Conservation (phyloP, 2,329 filamentous ascomycete genomes). For the Macrophomina tecta region DNA sequence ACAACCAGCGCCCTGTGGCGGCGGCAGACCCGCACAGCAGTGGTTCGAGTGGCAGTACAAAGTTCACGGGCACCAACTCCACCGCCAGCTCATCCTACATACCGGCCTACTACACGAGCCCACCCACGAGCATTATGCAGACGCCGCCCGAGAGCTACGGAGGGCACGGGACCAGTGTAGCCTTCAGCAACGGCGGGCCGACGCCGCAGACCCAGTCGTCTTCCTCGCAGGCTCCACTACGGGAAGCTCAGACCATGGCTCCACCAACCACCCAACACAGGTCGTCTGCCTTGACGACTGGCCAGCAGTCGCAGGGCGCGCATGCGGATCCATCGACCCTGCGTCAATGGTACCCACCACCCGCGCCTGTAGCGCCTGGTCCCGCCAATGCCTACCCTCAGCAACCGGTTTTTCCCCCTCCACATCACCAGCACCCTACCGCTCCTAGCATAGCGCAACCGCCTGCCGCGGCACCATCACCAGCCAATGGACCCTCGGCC, state of each 20-base stretch:
- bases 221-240: slow-evolving; percentile 3
- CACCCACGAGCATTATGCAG: slow-evolving; percentile 20
- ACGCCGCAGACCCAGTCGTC: not conserved
- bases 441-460: not conserved
- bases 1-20: not conserved
- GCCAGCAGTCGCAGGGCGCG: not conserved
- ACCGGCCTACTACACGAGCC: slow-evolving; percentile 22
- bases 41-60: slow-evolving; percentile 21
- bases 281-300: not conserved
- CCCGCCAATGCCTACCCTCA: not conserved
- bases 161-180: not conserved
- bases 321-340: slow-evolving; percentile 4
- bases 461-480: not conserved
- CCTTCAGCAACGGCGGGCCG: slow-evolving; percentile 9
- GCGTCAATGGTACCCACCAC: slow-evolving; percentile 10
- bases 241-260: slow-evolving; percentile 20
- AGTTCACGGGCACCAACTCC: slow-evolving; percentile 22
- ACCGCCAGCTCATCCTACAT: slow-evolving; percentile 22
- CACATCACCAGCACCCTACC: not conserved
- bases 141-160: slow-evolving; percentile 24
- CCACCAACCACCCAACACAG: slow-evolving; percentile 2
- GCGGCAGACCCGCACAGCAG: slow-evolving; percentile 16
- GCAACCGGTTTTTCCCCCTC: not conserved
- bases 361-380: not conserved
- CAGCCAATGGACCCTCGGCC: not conserved